Base-by-base conservation (phyloP, 805 yeast genomes). In the Cyberlindnera japonica region DNA sequence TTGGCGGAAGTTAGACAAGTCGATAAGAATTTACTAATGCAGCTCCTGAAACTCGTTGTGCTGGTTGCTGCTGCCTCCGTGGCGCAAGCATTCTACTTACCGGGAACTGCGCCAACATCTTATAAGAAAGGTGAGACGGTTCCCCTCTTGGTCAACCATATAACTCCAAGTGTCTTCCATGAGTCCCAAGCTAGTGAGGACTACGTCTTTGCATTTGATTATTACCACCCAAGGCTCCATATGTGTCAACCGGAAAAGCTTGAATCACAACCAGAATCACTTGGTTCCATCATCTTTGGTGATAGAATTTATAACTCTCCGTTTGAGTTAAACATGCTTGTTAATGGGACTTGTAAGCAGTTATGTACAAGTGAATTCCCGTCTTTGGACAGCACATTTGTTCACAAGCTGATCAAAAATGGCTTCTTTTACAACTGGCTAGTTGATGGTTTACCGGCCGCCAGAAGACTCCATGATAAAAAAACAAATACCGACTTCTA, bases 301-400 rank as follows among this genome's bases (percentile, higher is more conserved):
- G 99, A 93, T 64, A 74, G 99, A 59, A 89, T 93, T 48, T 89
- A 85, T 70, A 81, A 86, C 56, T 89, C 98, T 9, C 97, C 98
- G 6, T 88, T 86, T 56, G 77, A 81, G 37, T 67, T 93, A 47
- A 71, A 76, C 26, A 85, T 93, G 95, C 71, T 84, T 48, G 74
- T 84, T 58, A 76, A 85, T 47, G 73, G 74, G 55, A 61, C 71
- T 5, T 93, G 99, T 69, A 69, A 69, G 39, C 51, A 59, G n/a
- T 66, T 90, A 39, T 93, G 99, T 65, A 53, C 71, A 2, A 53
- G 72, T 2, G 50, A 45, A 2, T 88, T 85, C 59, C 72, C 82
- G 27, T 72, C 74, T 22, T 61, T 75, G 2, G 96, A 88, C 57
- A 74, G 86, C 4, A 70, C 72, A 5, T 90, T 91, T 57, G 84